Conservation (phyloP, 2,329 filamentous ascomycete species). For the Ascochyta pisi region DNA sequence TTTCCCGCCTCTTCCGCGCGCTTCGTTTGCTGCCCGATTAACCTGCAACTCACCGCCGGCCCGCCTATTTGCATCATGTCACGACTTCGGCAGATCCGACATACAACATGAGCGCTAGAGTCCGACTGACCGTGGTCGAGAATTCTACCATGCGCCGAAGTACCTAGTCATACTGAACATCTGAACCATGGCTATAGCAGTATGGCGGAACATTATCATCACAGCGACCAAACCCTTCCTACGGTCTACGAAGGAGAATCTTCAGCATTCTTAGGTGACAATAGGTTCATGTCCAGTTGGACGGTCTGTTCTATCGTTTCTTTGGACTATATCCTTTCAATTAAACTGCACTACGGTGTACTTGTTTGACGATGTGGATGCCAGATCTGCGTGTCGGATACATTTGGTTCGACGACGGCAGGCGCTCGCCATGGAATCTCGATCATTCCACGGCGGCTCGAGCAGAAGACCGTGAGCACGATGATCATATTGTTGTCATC, state of each 20-base stretch:
- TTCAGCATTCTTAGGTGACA: neutral
- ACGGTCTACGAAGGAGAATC: neutral
- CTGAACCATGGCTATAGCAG: neutral
- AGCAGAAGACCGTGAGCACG: neutral
- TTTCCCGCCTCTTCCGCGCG: conserved; percentile 27
- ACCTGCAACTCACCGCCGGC: conserved; percentile 18
- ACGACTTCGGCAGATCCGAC: conserved; percentile 3
- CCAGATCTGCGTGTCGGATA: neutral
- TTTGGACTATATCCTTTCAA: neutral
- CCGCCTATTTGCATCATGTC: conserved; percentile 12
- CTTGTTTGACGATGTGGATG: neutral
- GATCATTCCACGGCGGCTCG: neutral
- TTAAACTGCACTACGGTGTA: neutral
- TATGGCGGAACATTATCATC: neutral
- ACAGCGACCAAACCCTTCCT: neutral
- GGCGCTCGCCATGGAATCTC: neutral
- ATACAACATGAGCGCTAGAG: neutral
- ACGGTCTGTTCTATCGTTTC: neutral
- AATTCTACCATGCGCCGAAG: neutral
- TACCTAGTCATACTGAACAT: neutral
- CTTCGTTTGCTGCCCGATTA: conserved; percentile 22
- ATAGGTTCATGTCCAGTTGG: neutral
- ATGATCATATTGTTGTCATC: neutral
- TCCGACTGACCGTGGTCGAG: neutral
- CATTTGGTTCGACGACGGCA: neutral